phyloP scores from a whole-genome alignment of 805 yeast genomes.

The Huiozyma naganishii region DNA sequence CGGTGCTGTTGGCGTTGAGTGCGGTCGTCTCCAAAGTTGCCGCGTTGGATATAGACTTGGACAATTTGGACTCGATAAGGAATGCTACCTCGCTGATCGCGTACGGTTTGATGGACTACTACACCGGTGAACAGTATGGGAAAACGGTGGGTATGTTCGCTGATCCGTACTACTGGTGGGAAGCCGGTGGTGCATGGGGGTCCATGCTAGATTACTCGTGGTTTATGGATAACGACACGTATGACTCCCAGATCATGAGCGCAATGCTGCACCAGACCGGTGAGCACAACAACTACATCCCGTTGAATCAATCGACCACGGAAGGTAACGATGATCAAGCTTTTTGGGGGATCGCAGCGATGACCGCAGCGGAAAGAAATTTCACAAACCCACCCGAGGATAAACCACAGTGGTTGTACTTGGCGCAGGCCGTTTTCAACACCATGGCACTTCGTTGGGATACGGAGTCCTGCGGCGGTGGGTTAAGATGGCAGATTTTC shows the following conservation, averaged over 20 bases:
- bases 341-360: constrained; percentile 90
- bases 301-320: constrained; percentile 76
- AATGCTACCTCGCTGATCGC: constrained; percentile 52
- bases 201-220: constrained; percentile 68
- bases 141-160: constrained; percentile 81
- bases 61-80: constrained; percentile 23
- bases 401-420: constrained; percentile 62
- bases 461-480: constrained; percentile 60
- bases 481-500: constrained; percentile 93
- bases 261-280: constrained; percentile 71
- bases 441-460: constrained; percentile 93
- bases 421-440: constrained; percentile 84
- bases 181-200: constrained; percentile 95
- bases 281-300: constrained; percentile 66
- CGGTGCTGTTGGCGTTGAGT: neutral
- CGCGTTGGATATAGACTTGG: constrained; percentile 22
- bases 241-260: constrained; percentile 43
- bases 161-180: constrained; percentile 97
- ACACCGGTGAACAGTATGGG: constrained; percentile 57
- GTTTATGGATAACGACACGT: constrained; percentile 60
- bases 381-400: constrained; percentile 56
- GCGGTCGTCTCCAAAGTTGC: neutral
- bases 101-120: constrained; percentile 72
- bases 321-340: constrained; percentile 98
- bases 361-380: constrained; percentile 86